Base-by-base conservation (phyloP, 805 yeast species). In the Candida andamanensis region DNA sequence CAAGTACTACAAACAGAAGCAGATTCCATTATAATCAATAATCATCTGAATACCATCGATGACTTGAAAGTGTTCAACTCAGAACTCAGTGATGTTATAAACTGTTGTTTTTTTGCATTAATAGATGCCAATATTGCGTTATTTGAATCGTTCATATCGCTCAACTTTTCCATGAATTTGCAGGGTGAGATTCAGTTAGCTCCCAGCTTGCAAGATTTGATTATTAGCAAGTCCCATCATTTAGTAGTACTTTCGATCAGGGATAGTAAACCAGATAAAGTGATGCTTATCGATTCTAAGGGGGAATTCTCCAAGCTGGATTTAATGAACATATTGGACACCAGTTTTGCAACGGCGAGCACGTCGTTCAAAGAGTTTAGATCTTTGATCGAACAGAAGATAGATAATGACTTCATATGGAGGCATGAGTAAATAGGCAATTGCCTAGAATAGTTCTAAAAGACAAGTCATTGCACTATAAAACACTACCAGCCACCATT, bases 61-160 rank as follows among this genome's bases (percentile, higher is more conserved):
- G 86, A 84, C 49, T 54, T 85, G 26, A 71, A 78, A 31, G 77
- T 80, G 2, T 79, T 82, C 24, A 41, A 39, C 24, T 14, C 34
- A 5, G 46, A 41, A 26, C 29, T 39, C 8, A 23, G 34, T 5
- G 30, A 35, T 10, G 33, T 41, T 15, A 67, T 90, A 24, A 90
- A 92, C 53, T 79, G 86, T 2, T 60, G 79, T 2, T 78, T 67
- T 41, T 57, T 84, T 41, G 95, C 97, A 0, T 67, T 90, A 26
- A 54, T 87, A 1, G 90, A 87, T 54, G 82, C 95, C 5, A 86
- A 85, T 28, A 67, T 89, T 13, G 80, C 86, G 0, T 55, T 90
- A 33, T 62, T 67, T 29, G 58, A 71, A n/a, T 72, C 87, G 1
- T 78, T 80, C 45, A 69, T 75, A 0, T 74, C 87, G 12, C 59